Percentiles rank a stretch among this genome's conserved stretches.
phyloP scores from a whole-genome alignment of 108 stramenopile genomes.

The Nannochloropsis salina region DNA sequence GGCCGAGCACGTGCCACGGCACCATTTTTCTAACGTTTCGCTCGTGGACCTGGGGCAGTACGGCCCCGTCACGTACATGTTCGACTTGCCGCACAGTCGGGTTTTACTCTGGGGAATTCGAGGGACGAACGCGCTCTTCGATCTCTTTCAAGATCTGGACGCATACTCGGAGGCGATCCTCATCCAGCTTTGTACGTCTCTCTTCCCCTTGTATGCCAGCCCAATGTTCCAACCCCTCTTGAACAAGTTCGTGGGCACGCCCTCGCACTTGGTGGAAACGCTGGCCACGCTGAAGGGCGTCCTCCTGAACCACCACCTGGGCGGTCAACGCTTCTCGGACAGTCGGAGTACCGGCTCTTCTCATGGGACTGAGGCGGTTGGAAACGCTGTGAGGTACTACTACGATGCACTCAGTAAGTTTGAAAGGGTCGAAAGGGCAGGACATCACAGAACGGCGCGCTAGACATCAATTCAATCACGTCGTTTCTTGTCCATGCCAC shows the following conservation, averaged over 20 bases:
- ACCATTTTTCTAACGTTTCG: neutral
- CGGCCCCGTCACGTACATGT: neutral
- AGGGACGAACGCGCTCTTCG: slow-evolving; percentile 11
- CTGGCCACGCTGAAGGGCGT: neutral
- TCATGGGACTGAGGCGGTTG: neutral
- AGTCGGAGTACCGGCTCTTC: no score
- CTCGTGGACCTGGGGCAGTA: neutral
- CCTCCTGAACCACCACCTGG: neutral
- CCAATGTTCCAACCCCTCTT: slow-evolving; percentile 1
- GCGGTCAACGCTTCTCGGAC: neutral
- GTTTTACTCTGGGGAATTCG: neutral
- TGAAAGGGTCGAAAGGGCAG: neutral
- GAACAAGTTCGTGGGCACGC: neutral
- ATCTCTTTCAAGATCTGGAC: slow-evolving; percentile 13
- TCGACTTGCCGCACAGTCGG: slow-evolving; percentile 15
- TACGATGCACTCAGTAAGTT: neutral
- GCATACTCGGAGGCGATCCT: slow-evolving; percentile 10
- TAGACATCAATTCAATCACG: no score
- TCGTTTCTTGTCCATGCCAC: neutral
- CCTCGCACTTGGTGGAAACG: neutral
- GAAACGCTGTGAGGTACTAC: neutral
- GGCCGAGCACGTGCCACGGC: neutral
- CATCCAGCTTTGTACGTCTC: neutral
- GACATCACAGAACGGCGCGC: no score
- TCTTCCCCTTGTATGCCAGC: slow-evolving; percentile 6